Percentiles rank a stretch among this genome's conserved stretches.
These are phyloP conservation scores for Cercis canadensis DNA, from an alignment of 306 rosid species.

Conservation along the genomic window DNA sequence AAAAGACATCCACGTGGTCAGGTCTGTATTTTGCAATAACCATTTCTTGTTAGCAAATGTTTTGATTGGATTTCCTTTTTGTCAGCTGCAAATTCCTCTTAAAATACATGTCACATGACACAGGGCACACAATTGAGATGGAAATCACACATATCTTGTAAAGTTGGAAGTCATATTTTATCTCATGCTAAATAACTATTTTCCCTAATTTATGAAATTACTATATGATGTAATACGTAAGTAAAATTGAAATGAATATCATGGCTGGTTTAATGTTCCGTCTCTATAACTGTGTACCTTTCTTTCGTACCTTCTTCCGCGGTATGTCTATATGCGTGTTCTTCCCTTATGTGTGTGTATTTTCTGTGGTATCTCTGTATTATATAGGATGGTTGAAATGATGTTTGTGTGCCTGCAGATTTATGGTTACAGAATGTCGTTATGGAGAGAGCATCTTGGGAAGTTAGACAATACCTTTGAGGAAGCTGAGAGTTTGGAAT, in stretches of 20 bases:
- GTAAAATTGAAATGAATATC: conserved; percentile 20
- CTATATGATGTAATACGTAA: conserved; percentile 22
- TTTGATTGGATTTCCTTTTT: conserved; percentile 25
- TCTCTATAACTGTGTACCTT: not conserved
- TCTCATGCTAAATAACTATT: conserved; percentile 21
- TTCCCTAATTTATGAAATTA: conserved; percentile 20
- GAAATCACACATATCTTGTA: conserved; percentile 14
- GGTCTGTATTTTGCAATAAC: conserved; percentile 54
- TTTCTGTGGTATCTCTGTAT: no score
- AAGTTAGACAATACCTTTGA: conserved; percentile 49
- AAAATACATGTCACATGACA: conserved; percentile 7
- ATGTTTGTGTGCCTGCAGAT: conserved; percentile 54
- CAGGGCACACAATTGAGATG: not conserved
- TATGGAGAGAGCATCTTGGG: conserved; percentile 92
- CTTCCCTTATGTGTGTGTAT: conserved; percentile 5
- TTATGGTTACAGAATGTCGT: conserved; percentile 90
- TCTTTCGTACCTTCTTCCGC: conserved; percentile 1
- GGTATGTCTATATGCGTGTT: not conserved
- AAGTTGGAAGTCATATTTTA: conserved; percentile 22
- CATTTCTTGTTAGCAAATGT: conserved; percentile 27
- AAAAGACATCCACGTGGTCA: conserved; percentile 77
- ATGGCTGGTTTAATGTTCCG: conserved; percentile 24
- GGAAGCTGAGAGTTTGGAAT: conserved; percentile 74
- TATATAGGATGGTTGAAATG: not conserved
- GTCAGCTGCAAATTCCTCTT: conserved; percentile 10